Conservation (phyloP, 2,329 filamentous ascomycete genomes). For the Orbilia brochopaga region DNA sequence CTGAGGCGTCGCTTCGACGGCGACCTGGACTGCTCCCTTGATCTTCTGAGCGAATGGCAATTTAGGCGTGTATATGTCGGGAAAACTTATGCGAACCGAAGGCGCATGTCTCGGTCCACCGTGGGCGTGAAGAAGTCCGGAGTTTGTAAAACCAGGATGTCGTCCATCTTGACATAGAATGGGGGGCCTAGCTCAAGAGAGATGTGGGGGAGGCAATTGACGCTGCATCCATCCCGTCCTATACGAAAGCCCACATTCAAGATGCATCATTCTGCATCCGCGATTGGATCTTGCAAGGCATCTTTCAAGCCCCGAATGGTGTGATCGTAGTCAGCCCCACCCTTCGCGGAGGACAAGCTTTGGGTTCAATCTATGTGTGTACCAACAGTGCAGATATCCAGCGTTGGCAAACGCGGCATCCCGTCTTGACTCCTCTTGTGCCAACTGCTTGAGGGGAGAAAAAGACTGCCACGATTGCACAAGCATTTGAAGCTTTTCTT, state of each 20-base stretch:
- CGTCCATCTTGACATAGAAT: no score
- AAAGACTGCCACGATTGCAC: constrained; percentile 11
- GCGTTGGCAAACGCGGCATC: neutral
- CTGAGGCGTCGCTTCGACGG: no score
- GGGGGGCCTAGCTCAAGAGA: neutral
- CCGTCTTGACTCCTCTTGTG: neutral
- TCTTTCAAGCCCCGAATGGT: constrained; percentile 4
- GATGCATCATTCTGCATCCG: neutral
- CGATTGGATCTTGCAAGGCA: neutral
- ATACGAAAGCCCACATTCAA: neutral
- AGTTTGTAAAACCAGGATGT: neutral
- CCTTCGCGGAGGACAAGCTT: neutral
- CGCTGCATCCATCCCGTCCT: neutral
- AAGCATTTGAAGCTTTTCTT: constrained; percentile 22
- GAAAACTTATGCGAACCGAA: neutral
- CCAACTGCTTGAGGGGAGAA: neutral
- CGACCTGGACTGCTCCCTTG: no score
- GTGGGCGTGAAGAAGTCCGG: neutral
- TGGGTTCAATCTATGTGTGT: no score
- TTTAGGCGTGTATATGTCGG: neutral
- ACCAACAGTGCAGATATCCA: no score
- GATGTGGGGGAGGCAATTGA: no score
- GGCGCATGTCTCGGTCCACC: neutral
- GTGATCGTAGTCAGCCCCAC: neutral
- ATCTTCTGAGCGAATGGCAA: no score